Evolutionary conservation across 2,329 filamentous ascomycete species (phyloP), one percentile per base, ranked within the genome.

Genomic region (Massarina eburnea): DNA sequence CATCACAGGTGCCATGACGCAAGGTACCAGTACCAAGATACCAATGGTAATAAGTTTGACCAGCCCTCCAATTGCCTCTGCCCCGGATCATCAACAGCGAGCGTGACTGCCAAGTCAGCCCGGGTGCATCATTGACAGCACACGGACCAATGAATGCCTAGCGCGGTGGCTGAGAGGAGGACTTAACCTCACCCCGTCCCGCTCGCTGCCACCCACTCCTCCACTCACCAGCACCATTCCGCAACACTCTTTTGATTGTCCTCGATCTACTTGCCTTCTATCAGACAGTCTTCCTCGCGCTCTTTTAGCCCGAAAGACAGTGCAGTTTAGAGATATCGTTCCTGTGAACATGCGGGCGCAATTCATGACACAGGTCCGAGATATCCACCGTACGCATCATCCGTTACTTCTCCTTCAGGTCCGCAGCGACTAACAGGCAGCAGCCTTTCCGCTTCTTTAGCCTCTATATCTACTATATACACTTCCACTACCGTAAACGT

Each of bases 291-390:
- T 26, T 46, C 21, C 30, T 40, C 26, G 20, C 20, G 29, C 30
- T 22, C 17, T 7, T 17, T 42, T 32, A 54, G 51, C 38, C 42
- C 42, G 46, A 51, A 43, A 45, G 55, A 48, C 27, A 19, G 33
- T 35, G 32, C 37, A 27, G 27, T 35, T 34, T 48, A 46, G 34
- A 43, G 30, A 45, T 42, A 45, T 32, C 38, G 43, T 45, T 42
- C 45, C 27, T 51, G 37, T 55, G 58, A 68, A 45, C 54, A 68
- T 68, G 65, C 54, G 57, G 52, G 47, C 54, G 57, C 58, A 51
- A 60, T 33, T 57, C 41, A 59, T 61, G 58, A 52, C 47, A 61
- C 53, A 62, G 52, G 55, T 59, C 55, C 54, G 52, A 57, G 49
- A 58, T 52, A 52, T 52, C 54, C 50, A 58, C 49, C 51, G 62